Evolutionary conservation across 176 grass and related monocot species (phyloP).

Genomic region (Cocos nucifera): DNA sequence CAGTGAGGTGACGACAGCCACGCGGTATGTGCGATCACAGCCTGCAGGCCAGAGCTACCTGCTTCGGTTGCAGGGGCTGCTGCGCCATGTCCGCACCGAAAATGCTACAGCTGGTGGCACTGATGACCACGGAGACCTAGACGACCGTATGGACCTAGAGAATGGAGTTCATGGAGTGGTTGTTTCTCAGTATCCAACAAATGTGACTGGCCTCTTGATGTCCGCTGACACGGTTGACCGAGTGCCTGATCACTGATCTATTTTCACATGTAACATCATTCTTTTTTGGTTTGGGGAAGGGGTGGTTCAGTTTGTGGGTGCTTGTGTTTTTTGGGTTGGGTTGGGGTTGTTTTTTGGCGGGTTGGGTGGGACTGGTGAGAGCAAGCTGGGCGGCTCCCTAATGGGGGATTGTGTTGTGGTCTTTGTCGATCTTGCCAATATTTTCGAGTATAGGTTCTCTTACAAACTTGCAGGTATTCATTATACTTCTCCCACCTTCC

Average conservation of each 20-base stretch:
- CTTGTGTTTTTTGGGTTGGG: too few species aligned
- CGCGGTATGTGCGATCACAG: slow-evolving; percentile 33
- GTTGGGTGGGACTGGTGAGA: too few species aligned
- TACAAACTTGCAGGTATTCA: too few species aligned
- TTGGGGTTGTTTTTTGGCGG: too few species aligned
- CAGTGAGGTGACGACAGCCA: slow-evolving; percentile 37
- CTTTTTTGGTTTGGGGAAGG: too few species aligned
- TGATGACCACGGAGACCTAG: background rate
- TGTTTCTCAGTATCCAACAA: slow-evolving; percentile 12
- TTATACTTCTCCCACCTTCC: too few species aligned
- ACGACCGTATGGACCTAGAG: slow-evolving; percentile 9
- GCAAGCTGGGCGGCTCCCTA: too few species aligned
- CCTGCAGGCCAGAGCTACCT: slow-evolving; percentile 46
- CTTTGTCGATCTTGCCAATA: too few species aligned
- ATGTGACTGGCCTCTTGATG: slow-evolving; percentile 23
- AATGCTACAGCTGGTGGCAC: background rate
- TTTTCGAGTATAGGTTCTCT: too few species aligned
- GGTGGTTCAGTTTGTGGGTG: too few species aligned
- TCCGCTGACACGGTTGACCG: slow-evolving; percentile 28
- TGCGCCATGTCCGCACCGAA: slow-evolving; percentile 28
- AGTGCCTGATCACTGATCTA: slow-evolving; percentile 31
- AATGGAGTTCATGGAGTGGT: slow-evolving; percentile 10
- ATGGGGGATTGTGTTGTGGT: too few species aligned
- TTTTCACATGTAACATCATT: background rate
- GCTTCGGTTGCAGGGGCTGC: slow-evolving; percentile 55